Evolutionary conservation across 2,329 filamentous ascomycete species (phyloP), one percentile per base, ranked within the genome.

Genomic region (Hymenoscyphus repandus): DNA sequence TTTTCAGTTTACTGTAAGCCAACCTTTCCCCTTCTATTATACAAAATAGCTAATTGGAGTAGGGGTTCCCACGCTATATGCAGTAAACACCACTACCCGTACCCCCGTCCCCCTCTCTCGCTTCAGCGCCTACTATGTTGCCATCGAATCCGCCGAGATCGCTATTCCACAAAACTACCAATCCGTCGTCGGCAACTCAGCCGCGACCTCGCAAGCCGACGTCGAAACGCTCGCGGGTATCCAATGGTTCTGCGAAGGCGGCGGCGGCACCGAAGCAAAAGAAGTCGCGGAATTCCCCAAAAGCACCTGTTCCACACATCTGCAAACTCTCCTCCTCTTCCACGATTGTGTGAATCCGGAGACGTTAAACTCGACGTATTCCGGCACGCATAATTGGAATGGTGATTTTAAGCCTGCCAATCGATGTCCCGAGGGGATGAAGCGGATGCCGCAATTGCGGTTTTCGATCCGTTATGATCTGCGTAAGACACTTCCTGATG

Each of bases 391-490:
- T 6, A 30, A 44, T 47, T 12, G 47, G 40, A 41, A 13, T 10
- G 11, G 13, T 15, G 22, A 13, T 15, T 45, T 18, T 9, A 45
- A 45, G 30, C 17, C 47, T n/a, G 55, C 59, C 13, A 69, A 71
- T 55, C 61, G 62, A 32, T 75, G 73, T 54, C 73, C 73, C 1
- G 52, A 57, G 10, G 69, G 68, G 52, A 74, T 70, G 66, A 72
- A 72, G 58, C 64, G 66, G 5, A 75, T 75, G 65, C 71, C 72
- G 3, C 71, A 72, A 57, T 68, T 75, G 6, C 69, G 73, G 44
- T 74, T 75, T 64, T 70, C 68, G 39, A 70, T 74, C 52, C 70
- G 73, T 37, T 75, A 74, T 59, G 73, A 75, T 50, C 60, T 73
- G 5, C 69, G 71, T 49, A 69, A 69, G 41, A 63, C 62, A 1